Evolutionary conservation across 1,284 basidiomycete species (phyloP).

Genomic region (Porodaedalea pini): DNA sequence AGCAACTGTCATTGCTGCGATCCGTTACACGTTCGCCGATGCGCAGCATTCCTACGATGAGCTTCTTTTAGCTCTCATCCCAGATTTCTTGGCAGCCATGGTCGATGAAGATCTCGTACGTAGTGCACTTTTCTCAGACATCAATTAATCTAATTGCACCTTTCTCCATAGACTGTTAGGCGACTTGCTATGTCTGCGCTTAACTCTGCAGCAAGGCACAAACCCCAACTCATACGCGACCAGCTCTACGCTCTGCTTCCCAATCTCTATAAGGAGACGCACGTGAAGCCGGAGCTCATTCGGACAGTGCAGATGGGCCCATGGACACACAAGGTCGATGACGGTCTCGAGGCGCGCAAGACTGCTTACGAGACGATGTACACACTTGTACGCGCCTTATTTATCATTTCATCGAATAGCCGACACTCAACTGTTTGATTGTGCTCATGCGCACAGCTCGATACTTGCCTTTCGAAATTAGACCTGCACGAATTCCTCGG

Average conservation of each 20-base stretch:
- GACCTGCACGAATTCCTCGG: conserved; percentile 83
- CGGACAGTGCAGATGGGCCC: conserved; percentile 97
- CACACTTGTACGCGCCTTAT: conserved; percentile 63
- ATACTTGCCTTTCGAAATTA: conserved; percentile 84
- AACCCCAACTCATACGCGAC: conserved; percentile 87
- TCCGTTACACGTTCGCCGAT: conserved; percentile 94
- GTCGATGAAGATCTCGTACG: conserved; percentile 80
- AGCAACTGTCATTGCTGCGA: conserved; percentile 89
- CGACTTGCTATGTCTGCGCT: conserved; percentile 83
- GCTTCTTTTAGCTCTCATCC: conserved; percentile 77
- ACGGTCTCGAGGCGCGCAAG: conserved; percentile 91
- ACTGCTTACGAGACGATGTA: conserved; percentile 98
- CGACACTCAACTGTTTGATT: not conserved
- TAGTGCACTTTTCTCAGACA: conserved; percentile 13
- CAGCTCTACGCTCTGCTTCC: conserved; percentile 78
- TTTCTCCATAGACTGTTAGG: conserved; percentile 66
- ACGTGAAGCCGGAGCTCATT: conserved; percentile 78
- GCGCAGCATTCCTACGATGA: conserved; percentile 83
- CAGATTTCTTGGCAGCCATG: conserved; percentile 89
- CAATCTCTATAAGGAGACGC: conserved; percentile 81
- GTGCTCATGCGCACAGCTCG: conserved; percentile 52
- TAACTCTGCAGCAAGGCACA: conserved; percentile 93
- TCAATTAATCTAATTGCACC: conserved; percentile 8
- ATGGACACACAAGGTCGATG: conserved; percentile 93
- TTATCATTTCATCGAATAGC: not conserved